phyloP scores from a whole-genome alignment of 2,329 filamentous ascomycete genomes.

The Neobulgaria alba region DNA sequence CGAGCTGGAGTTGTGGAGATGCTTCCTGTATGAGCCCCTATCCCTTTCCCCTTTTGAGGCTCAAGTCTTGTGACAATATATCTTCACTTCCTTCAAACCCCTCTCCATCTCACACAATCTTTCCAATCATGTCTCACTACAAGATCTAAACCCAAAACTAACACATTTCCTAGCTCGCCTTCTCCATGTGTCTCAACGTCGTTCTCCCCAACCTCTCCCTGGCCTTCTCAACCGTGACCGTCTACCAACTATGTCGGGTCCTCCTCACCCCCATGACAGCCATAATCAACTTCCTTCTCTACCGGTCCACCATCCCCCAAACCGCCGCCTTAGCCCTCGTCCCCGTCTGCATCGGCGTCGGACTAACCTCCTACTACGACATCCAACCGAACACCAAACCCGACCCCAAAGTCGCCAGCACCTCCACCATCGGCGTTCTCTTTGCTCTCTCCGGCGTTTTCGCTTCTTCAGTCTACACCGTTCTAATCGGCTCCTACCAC shows the following conservation, averaged over 20 bases:
- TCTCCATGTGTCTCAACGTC: conserved; percentile 24
- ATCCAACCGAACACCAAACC: conserved; percentile 28
- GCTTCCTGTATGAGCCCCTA: conserved; percentile 16
- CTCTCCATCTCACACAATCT: background rate
- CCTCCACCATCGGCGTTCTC: conserved; percentile 46
- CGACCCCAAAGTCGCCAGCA: conserved; percentile 38
- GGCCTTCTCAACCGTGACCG: conserved; percentile 23
- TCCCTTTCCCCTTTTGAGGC: background rate
- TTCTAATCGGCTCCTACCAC: conserved; percentile 35
- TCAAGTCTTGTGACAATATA: background rate
- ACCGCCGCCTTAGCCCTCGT: conserved; percentile 17
- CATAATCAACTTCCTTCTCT: conserved; percentile 24
- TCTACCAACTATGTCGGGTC: conserved; percentile 26
- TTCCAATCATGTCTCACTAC: background rate
- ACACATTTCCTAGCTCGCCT: conserved; percentile 14
- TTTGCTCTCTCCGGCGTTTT: conserved; percentile 55
- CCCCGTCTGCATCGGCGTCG: conserved; percentile 37
- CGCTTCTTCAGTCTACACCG: conserved; percentile 30
- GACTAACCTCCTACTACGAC: conserved; percentile 38
- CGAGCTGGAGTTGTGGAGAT: conserved; percentile 20
- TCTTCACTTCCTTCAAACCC: background rate
- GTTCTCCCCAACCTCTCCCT: conserved; percentile 24
- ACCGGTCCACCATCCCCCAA: conserved; percentile 20
- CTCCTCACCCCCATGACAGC: conserved; percentile 25
- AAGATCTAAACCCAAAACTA: conserved; percentile 2